Conservation (phyloP, 2,329 filamentous ascomycete genomes). For the Apiospora koreana region DNA sequence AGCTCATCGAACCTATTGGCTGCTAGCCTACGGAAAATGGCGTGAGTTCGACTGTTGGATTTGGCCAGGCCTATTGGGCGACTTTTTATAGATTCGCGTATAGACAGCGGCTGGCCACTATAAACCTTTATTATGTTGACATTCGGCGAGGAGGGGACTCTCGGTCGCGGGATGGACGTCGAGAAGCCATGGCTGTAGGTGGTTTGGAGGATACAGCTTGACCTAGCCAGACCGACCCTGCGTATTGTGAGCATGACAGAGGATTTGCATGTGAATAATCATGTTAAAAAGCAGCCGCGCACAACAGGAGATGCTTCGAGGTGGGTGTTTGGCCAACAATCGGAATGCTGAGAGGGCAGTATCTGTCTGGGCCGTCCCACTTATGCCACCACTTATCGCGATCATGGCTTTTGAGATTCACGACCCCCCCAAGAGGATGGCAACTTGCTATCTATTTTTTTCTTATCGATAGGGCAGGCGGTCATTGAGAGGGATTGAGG, state of each 20-base stretch:
- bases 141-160: neutral
- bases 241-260: conserved; percentile 30
- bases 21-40: conserved; percentile 25
- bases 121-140: neutral
- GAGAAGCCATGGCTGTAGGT: conserved; percentile 26
- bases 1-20: conserved; percentile 36
- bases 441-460: neutral
- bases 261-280: conserved; percentile 20
- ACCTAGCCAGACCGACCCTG: conserved; percentile 25
- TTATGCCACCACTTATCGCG: conserved; percentile 3
- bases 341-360: neutral
- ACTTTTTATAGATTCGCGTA: neutral
- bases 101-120: neutral
- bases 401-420: neutral
- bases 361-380: neutral
- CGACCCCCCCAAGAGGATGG: neutral
- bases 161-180: conserved; percentile 18
- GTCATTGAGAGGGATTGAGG: too few species aligned
- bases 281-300: conserved; percentile 23
- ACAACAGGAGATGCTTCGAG: neutral
- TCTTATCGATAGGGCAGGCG: neutral
- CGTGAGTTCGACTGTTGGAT: conserved; percentile 21
- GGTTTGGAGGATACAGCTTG: conserved; percentile 21
- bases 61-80: neutral
- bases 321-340: neutral